Percentiles rank a stretch among this genome's conserved stretches.
Conservation (phyloP, 1,139 yeast species). For the Geotrichum australiense region DNA sequence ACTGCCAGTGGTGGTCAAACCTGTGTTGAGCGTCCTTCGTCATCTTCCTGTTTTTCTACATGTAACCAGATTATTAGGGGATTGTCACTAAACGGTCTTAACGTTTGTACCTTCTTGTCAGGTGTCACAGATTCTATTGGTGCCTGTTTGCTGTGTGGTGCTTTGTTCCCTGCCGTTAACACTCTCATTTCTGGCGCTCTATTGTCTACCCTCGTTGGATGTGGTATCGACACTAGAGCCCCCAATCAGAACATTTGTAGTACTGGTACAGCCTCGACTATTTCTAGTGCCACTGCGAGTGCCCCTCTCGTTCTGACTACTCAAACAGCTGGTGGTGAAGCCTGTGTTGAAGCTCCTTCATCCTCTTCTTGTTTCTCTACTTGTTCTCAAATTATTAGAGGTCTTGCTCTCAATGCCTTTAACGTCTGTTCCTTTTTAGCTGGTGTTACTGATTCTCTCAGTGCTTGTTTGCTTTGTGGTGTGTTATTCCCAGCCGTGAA, state of each 20-base stretch:
- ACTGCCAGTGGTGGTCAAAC: not conserved
- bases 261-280: no score
- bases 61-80: not conserved
- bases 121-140: slow-evolving; percentile 18
- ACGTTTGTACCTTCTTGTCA: slow-evolving; percentile 6
- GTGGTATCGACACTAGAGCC: not conserved
- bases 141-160: slow-evolving; percentile 52
- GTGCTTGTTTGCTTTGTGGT: slow-evolving; percentile 52
- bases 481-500: slow-evolving; percentile 7
- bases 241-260: no score
- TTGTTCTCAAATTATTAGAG: not conserved
- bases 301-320: no score
- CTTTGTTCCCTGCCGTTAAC: slow-evolving; percentile 7
- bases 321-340: no score
- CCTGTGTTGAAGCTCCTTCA: slow-evolving; percentile 2
- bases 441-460: not conserved
- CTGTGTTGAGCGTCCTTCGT: slow-evolving; percentile 1
- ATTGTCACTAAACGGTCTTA: not conserved
- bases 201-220: slow-evolving; percentile 1
- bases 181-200: not conserved
- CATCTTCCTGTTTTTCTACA: not conserved
- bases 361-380: no score
- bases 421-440: not conserved
- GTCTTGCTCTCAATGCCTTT: no score
- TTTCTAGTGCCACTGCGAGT: no score